A percentile compares a stretch with the other conserved stretches of the same genome.
Conservation (phyloP, 352 stramenopile species). For the Elongisporangium anandrum region DNA sequence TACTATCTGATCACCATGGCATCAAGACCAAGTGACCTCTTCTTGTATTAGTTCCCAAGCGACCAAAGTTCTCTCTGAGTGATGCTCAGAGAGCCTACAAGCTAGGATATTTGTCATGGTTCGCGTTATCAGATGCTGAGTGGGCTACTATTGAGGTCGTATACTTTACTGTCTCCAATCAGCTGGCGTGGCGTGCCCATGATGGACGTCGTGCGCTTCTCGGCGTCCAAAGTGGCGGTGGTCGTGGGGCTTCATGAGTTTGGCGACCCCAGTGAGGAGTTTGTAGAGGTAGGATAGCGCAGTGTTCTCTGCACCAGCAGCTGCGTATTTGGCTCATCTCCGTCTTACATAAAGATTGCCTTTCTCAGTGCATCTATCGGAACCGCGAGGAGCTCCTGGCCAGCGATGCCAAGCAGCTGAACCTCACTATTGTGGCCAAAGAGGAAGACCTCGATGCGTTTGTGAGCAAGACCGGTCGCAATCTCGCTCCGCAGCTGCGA, state of each 20-base stretch:
- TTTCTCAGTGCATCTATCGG: slow-evolving; percentile 56
- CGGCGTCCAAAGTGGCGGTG: slow-evolving; percentile 67
- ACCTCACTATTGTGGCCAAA: slow-evolving; percentile 46
- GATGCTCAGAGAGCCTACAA: too few relatives aligned
- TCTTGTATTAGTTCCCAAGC: too few relatives aligned
- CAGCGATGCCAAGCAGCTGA: slow-evolving; percentile 35
- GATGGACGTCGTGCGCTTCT: slow-evolving; percentile 41
- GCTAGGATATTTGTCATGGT: too few relatives aligned
- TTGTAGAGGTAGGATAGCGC: slow-evolving; percentile 23
- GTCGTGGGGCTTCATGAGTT: slow-evolving; percentile 73
- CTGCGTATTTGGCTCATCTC: background rate
- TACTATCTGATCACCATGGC: too few relatives aligned
- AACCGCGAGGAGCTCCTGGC: slow-evolving; percentile 47
- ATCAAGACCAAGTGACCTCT: too few relatives aligned
- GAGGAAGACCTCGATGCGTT: slow-evolving; percentile 54
- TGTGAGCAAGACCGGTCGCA: slow-evolving; percentile 38
- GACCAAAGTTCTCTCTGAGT: too few relatives aligned
- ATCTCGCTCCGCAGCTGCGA: slow-evolving; percentile 30
- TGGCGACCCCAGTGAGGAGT: slow-evolving; percentile 43
- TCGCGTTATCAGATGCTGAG: too few relatives aligned
- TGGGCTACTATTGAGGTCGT: too few relatives aligned
- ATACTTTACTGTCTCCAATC: too few relatives aligned
- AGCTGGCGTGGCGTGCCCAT: too few relatives aligned
- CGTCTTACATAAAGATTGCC: background rate
- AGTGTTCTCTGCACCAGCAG: background rate